Conservation (phyloP, 2,329 filamentous ascomycete species). For the Hymenoscyphus fructigenus region DNA sequence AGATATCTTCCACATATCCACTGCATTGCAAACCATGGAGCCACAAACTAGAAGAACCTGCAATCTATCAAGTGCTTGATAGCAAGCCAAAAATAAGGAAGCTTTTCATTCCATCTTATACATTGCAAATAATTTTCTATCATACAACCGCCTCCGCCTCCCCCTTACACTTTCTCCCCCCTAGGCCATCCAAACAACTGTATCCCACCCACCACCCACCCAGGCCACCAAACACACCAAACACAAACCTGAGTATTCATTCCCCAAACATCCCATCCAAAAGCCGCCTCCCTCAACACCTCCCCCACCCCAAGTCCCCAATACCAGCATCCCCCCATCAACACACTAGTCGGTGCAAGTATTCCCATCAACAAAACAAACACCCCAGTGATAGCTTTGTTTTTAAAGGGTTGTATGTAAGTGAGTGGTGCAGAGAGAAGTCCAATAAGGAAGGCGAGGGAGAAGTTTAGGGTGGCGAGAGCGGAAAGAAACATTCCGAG, state of each 20-base stretch:
- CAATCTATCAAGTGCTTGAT: too few relatives aligned
- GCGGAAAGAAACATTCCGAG: constrained; percentile 90
- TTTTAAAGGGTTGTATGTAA: constrained; percentile 60
- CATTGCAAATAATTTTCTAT: background rate
- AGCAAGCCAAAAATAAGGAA: background rate
- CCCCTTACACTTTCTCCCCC: background rate
- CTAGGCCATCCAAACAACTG: constrained; percentile 48
- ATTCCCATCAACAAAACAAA: constrained; percentile 55
- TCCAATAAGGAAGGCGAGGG: constrained; percentile 80
- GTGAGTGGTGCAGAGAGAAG: constrained; percentile 74
- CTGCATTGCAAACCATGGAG: too few relatives aligned
- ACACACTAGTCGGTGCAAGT: constrained; percentile 58
- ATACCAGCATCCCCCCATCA: constrained; percentile 50
- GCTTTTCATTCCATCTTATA: background rate
- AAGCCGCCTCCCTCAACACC: constrained; percentile 71
- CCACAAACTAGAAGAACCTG: too few relatives aligned
- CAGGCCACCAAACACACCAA: constrained; percentile 97
- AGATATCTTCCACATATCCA: too few relatives aligned
- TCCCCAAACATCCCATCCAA: constrained; percentile 86
- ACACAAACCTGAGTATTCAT: constrained; percentile 86
- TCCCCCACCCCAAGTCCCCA: constrained; percentile 51
- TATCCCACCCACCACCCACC: constrained; percentile 70
- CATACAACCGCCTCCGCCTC: background rate
- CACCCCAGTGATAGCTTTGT: constrained; percentile 41
- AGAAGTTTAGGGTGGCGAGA: constrained; percentile 94